phyloP scores from a whole-genome alignment of 2,329 filamentous ascomycete genomes.

The Nemania bipapillata region DNA sequence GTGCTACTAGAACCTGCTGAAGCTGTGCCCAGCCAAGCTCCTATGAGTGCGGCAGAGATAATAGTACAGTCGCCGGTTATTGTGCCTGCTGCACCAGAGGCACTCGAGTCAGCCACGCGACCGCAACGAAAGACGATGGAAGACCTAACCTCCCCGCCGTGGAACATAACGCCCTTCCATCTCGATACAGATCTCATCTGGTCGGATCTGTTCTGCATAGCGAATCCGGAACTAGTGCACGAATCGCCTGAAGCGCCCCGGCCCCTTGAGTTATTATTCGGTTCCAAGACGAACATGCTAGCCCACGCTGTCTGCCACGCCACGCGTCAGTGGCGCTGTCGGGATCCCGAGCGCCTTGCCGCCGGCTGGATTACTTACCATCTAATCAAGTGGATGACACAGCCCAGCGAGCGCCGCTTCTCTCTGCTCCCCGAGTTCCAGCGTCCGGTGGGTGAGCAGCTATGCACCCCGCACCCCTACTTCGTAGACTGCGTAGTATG shows the following conservation, averaged over 20 bases:
- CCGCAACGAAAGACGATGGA: neutral
- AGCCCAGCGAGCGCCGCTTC: slow-evolving; percentile 10
- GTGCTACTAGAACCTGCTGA: neutral
- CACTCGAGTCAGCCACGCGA: neutral
- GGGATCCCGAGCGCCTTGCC: slow-evolving; percentile 8
- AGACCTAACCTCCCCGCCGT: neutral
- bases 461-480: slow-evolving; percentile 3
- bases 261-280: slow-evolving; percentile 7
- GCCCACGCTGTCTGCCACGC: neutral
- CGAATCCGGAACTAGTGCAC: neutral
- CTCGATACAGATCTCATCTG: neutral
- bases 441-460: neutral
- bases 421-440: slow-evolving; percentile 5
- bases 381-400: neutral
- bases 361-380: neutral
- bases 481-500: slow-evolving; percentile 12
- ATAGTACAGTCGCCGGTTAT: neutral
- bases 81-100: neutral
- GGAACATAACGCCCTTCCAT: slow-evolving; percentile 2
- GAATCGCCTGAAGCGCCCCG: neutral
- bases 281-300: slow-evolving; percentile 12
- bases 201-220: neutral
- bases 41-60: neutral
- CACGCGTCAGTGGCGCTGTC: neutral
- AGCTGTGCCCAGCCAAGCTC: neutral